Base-by-base conservation (phyloP, 2,329 filamentous ascomycete species). In the Didymella pomorum region DNA sequence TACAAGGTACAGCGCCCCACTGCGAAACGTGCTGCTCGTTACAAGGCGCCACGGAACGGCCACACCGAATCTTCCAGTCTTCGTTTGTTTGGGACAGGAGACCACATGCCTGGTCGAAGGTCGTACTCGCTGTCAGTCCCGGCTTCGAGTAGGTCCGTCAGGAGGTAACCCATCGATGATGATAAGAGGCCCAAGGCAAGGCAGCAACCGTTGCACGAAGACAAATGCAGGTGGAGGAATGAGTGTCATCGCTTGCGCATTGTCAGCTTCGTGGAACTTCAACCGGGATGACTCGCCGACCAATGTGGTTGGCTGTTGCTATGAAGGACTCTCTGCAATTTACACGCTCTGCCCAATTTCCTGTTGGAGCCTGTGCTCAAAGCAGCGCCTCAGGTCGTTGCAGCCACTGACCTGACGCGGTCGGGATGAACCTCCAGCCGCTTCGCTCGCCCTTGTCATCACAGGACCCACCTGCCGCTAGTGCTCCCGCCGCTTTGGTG, bases 201-300 rank as follows among this genome's bases (percentile, higher is more conserved):
- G 56, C 46, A 53, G 26, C 56, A 29, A 7, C 10, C 43, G 50
- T 54, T 25, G 21, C 46, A 54, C 56, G 41, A 29, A 14, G 25
- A 54, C 28, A 16, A 18, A 42, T 47, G 56, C 39, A 54, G 45
- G 45, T 41, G 31, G 46, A 58, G 56, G 50, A 54, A 58, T 58
- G 56, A 20, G 50, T 46, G 26, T 39, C 50, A 45, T 46, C 45
- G 18, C 50, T 50, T 51, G 45, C 50, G 45, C 16, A 31, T 51
- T 51, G 47, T 50, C 50, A 54, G 50, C 44, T 23, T 33, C 11
- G 45, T 58, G 50, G 35, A 48, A 50, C 44, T 41, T 41, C 14
- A 50, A 4, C 28, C 37, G 49, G 20, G 29, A 33, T 52, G 28
- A 16, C 26, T 35, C 48, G 49, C 37, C 55, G 49, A 44, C 29